Conservation (phyloP, 345 rosid genomes). For the Citrus cavaleriei region DNA sequence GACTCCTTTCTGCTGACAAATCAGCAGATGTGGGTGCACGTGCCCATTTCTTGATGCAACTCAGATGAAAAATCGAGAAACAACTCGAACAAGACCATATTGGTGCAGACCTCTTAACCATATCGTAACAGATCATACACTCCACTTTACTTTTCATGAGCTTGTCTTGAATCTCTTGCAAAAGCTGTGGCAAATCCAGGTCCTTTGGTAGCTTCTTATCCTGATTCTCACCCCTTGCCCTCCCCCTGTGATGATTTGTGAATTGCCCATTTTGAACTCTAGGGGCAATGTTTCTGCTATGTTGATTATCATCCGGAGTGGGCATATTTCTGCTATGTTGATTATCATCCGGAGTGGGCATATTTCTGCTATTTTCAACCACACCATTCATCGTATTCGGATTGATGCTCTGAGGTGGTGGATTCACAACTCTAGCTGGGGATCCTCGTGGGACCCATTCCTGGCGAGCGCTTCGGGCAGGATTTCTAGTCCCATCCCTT, state of each 20-base stretch:
- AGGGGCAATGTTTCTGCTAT: conserved; percentile 29
- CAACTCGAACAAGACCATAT: conserved; percentile 97
- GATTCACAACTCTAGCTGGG: conserved; percentile 23
- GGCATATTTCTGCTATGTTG: conserved; percentile 23
- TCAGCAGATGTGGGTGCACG: conserved; percentile 89
- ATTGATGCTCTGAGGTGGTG: conserved; percentile 17
- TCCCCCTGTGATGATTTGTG: conserved; percentile 41
- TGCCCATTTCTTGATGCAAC: conserved; percentile 94
- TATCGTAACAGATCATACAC: conserved; percentile 97
- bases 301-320: conserved; percentile 26
- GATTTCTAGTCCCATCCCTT: conserved; percentile 45
- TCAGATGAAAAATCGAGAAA: conserved; percentile 87
- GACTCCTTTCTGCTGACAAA: conserved; percentile 69
- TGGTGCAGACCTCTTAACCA: conserved; percentile 72
- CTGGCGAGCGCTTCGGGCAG: conserved; percentile 40
- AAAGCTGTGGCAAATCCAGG: conserved; percentile 75
- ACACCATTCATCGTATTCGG: conserved; percentile 13
- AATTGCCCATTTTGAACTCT: conserved; percentile 25
- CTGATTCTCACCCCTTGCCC: conserved; percentile 27
- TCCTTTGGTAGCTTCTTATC: conserved; percentile 34
- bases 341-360: conserved; percentile 24
- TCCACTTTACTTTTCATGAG: conserved; percentile 65
- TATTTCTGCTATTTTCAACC: conserved; percentile 11
- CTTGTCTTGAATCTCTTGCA: conserved; percentile 91
- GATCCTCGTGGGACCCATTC: conserved; percentile 76